These are phyloP conservation scores for Boletus tylopilopsis DNA, from an alignment of 768 basidiomycete species.

Conservation along the genomic window DNA sequence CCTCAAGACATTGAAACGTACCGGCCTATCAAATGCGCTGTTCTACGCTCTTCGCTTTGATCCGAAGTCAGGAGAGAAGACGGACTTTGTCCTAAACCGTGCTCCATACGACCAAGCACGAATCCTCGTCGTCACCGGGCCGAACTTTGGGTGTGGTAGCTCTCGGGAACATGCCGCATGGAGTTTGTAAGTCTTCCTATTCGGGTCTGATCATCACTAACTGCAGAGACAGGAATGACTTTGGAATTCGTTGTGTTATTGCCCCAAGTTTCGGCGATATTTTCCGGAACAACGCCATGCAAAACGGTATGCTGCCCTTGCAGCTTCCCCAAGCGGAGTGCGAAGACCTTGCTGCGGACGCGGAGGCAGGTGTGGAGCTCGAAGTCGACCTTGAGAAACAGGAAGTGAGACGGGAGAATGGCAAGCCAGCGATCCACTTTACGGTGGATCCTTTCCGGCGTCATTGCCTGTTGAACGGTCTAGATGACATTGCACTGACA, in stretches of 20 bases:
- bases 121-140: conserved; percentile 79
- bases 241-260: conserved; percentile 85
- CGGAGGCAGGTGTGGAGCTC: conserved; percentile 67
- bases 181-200: conserved; percentile 57
- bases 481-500: conserved; percentile 96
- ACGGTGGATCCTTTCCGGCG: conserved; percentile 85
- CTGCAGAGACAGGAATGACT: conserved; percentile 59
- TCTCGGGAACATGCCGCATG: conserved; percentile 91
- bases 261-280: conserved; percentile 91
- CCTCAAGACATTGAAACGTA: conserved; percentile 87
- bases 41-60: conserved; percentile 82
- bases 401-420: conserved; percentile 73
- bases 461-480: conserved; percentile 90
- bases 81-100: conserved; percentile 82
- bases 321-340: conserved; percentile 68
- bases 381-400: conserved; percentile 83
- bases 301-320: conserved; percentile 89
- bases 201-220: conserved; percentile 2
- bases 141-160: conserved; percentile 90
- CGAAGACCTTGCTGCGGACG: conserved; percentile 69
- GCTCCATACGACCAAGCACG: conserved; percentile 70
- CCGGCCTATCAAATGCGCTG: conserved; percentile 77
- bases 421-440: conserved; percentile 71
- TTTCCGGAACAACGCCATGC: conserved; percentile 86
- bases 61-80: conserved; percentile 71